Evolutionary conservation across 805 yeast species (phyloP), one percentile per base, ranked within the genome.

Genomic region (Candida nitratophila): DNA sequence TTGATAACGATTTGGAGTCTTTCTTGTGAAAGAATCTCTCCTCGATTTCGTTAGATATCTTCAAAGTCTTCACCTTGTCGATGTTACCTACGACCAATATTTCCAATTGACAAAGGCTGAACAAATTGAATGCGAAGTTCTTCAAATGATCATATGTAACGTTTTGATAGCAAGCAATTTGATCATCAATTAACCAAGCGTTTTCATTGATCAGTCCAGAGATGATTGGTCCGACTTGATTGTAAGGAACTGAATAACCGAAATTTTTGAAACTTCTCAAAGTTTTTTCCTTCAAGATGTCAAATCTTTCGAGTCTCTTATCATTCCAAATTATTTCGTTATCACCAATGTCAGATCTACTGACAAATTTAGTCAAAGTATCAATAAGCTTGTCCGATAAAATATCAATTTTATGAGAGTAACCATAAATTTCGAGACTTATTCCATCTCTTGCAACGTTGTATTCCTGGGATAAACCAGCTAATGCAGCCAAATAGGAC

Each of bases 401-500:
- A 14, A 72, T 74, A 17, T 76, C 72, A 39, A 88, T 66, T 56
- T 91, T 91, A 61, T 93, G 91, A 52, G 85, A 86, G 61, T 83
- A 93, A 2, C 99, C 99, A 34, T 73, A 69, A 20, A 88, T 69
- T 40, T 76, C 77, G 37, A 91, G 57, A 34, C 76, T 74, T 35
- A 90, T 55, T 0, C 96, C 96, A 51, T 82, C 88, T 49, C 83
- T 74, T 44, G 83, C 76, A 46, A 76, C 67, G 27, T 71, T 63
- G 35, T 90, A 70, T 2, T 71, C 64, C 46, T 80, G 79, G 42
- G 72, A 66, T 45, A 88, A 71, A 0, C 93, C 93, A 2, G 93
- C 96, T 44, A 89, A 71, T 9, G 79, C 75, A 1, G 99, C 97
- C 56, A 86, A 84, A 55, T 91, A 91, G 10, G 87, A 78, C 43